phyloP scores from a whole-genome alignment of 345 rosid species.

The Populus nigra region DNA sequence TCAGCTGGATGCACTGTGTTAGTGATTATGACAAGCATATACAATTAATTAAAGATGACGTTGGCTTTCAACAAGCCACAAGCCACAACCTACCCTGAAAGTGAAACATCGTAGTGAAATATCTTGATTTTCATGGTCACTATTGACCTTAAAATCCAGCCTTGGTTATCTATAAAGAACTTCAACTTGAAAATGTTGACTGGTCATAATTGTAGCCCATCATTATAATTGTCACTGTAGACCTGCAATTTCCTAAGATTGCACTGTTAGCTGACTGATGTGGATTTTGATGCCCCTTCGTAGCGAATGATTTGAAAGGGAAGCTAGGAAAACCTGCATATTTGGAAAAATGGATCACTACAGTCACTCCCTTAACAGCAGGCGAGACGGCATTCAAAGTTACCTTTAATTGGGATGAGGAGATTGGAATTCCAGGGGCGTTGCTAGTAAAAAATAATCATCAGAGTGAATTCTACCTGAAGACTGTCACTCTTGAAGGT shows the following conservation, averaged over 20 bases:
- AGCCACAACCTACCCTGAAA: no score
- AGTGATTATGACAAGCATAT: not conserved
- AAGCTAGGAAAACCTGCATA: constrained; percentile 34
- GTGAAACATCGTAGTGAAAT: no score
- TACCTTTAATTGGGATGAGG: constrained; percentile 37
- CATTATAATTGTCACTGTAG: not conserved
- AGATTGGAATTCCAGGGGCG: constrained; percentile 40
- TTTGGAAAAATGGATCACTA: constrained; percentile 33
- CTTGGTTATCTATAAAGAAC: no score
- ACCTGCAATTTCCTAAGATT: not conserved
- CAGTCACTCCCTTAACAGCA: constrained; percentile 13
- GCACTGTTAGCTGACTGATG: constrained; percentile 22
- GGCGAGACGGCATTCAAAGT: constrained; percentile 30
- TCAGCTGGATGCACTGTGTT: no score
- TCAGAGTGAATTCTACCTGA: constrained; percentile 41
- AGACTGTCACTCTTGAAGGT: constrained; percentile 37
- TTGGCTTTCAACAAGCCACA: no score
- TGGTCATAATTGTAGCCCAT: not conserved
- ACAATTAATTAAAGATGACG: no score
- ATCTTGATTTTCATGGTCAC: no score
- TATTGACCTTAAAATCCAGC: no score
- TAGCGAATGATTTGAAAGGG: constrained; percentile 35
- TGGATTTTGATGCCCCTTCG: constrained; percentile 4
- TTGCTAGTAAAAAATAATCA: constrained; percentile 35
- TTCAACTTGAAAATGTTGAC: not conserved